A percentile compares a stretch with the other conserved stretches of the same genome.
These are phyloP conservation scores for Termitomyces sp. DNA, from an alignment of 768 basidiomycete genomes.

Conservation along the genomic window DNA sequence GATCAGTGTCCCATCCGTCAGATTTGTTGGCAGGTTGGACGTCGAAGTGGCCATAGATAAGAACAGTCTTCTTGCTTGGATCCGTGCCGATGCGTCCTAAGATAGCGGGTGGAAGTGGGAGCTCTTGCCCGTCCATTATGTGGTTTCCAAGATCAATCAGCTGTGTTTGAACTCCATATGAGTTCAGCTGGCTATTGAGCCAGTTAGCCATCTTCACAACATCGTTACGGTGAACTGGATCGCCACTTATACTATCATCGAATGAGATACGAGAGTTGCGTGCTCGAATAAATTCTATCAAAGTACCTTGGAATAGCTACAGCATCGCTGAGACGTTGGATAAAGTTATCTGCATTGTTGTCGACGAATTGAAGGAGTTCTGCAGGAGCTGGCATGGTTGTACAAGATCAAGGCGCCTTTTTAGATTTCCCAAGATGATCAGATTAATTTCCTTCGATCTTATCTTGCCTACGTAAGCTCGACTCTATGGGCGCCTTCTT, in stretches of 20 bases:
- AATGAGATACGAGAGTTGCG: neutral
- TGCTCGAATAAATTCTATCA: neutral
- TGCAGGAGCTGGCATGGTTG: slow-evolving; percentile 46
- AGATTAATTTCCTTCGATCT: slow-evolving; percentile 1
- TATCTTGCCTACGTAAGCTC: slow-evolving; percentile 11
- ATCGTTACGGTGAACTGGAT: slow-evolving; percentile 66
- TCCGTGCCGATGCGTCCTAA: slow-evolving; percentile 81
- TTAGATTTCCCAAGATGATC: too few species aligned
- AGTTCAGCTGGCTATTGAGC: slow-evolving; percentile 68
- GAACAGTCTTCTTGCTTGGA: slow-evolving; percentile 87
- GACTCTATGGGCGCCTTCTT: neutral
- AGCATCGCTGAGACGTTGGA: slow-evolving; percentile 74
- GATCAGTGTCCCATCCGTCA: slow-evolving; percentile 89
- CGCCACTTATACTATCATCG: slow-evolving; percentile 57
- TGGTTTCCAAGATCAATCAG: slow-evolving; percentile 78
- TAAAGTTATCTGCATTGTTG: slow-evolving; percentile 65
- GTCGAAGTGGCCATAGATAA: slow-evolving; percentile 94
- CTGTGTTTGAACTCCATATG: slow-evolving; percentile 76
- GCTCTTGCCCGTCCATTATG: slow-evolving; percentile 54
- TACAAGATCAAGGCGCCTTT: too few species aligned
- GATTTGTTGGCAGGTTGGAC: slow-evolving; percentile 71
- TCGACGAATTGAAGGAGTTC: slow-evolving; percentile 58
- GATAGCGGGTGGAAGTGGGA: slow-evolving; percentile 79
- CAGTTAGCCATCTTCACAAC: slow-evolving; percentile 86
- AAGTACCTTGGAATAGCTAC: slow-evolving; percentile 77